phyloP scores from a whole-genome alignment of 202 grass and related monocot species.

The Musa balbisiana region DNA sequence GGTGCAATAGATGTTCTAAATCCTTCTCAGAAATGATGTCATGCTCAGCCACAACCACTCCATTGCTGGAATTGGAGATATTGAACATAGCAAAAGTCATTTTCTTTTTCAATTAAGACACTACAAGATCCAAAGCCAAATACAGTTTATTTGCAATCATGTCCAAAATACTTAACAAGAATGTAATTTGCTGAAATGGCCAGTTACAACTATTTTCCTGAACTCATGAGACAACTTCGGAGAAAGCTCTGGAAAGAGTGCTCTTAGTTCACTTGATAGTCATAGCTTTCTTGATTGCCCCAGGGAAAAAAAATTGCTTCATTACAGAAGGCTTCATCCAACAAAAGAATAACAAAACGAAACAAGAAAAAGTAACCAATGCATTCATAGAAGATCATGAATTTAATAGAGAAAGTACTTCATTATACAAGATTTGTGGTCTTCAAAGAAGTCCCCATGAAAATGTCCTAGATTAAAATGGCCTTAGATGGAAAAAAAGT shows the following conservation, averaged over 20 bases:
- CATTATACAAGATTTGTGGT: not conserved
- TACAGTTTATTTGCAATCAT: not conserved
- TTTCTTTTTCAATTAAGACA: too few species aligned
- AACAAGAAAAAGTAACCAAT: not conserved
- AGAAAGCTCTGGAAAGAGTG: not conserved
- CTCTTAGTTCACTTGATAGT: too few species aligned
- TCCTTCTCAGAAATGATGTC: conserved; percentile 65
- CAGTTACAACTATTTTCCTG: not conserved
- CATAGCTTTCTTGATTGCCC: too few species aligned
- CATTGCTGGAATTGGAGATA: conserved; percentile 21
- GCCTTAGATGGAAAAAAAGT: not conserved
- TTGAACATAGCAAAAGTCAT: not conserved
- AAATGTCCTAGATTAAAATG: not conserved
- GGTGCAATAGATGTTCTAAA: conserved; percentile 62
- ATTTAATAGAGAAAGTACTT: too few species aligned
- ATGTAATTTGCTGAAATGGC: not conserved
- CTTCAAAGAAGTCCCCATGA: not conserved
- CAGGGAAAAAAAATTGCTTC: too few species aligned
- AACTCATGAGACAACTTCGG: not conserved
- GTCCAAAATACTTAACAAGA: not conserved
- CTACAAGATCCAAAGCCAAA: not conserved
- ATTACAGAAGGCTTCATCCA: not conserved
- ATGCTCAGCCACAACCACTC: conserved; percentile 41
- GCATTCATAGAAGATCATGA: not conserved
- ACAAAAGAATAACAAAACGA: not conserved